Evolutionary conservation across 2,329 filamentous ascomycete genomes (phyloP), one percentile per base, ranked within the genome.

Genomic region (Cercospora sp.): DNA sequence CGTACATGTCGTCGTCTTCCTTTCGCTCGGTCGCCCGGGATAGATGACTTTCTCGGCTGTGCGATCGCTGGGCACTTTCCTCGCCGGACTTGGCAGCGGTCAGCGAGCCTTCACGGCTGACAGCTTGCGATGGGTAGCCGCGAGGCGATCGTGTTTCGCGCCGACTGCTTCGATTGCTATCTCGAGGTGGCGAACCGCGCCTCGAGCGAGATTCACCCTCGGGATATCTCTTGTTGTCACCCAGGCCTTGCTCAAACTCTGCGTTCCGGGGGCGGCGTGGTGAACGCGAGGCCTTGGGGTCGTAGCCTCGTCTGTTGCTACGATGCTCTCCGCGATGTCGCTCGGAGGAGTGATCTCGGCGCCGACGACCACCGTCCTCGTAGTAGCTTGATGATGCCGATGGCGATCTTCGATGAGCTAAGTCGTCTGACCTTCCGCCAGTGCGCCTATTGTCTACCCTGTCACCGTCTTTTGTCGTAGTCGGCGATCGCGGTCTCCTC

Each of bases 331-430:
- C 77, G 73, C n/a, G 80, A 78, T 13, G 75, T 70, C 65, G 71
- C 73, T 72, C 76, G 16, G 45, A 40, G 16, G 68, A 55, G 45
- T 51, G 30, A 45, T 59, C 63, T 45, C 69, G 77, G 55, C 78
- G 75, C 59, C 69, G 69, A 65, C 76, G 74, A 60, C 73, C 73
- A 42, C 77, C 69, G 42, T 75, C 75, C 23, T 74, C 72, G 63
- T 76, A 72, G 70, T 80, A 80, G 63, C 77, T 73, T 31, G 79
- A 80, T 55, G 82, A 80, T 68, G 71, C 73, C 13, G 82, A 83
- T 13, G 74, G 79, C 40, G 81, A 83, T 60, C 75, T 80, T 48
- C 79, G 80, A 65, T 74, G 71, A 12, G 76, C 66, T 36, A 76
- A 76, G 30, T 79, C 73, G 72, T 80, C 79, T 28, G 75, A 73